Evolutionary conservation across 2,329 filamentous ascomycete species (phyloP), one percentile per base, ranked within the genome.

Genomic region (Fusarium torulosum): DNA sequence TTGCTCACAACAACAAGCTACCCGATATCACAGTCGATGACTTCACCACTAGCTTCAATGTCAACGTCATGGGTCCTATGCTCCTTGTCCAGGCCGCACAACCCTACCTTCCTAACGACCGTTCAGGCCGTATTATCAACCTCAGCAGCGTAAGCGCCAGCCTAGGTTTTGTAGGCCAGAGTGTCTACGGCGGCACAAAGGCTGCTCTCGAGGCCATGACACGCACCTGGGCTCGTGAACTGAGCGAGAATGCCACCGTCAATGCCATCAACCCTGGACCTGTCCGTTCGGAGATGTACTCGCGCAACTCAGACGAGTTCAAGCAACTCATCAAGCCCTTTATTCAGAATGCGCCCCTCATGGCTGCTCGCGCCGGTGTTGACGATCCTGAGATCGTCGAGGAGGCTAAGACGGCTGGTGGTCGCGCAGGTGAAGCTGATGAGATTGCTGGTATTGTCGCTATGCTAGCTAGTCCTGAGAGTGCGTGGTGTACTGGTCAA

Each of bases 1-100:
- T 88, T 7, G 82, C 86, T 47, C 76, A 85, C 57, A 94, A 94
- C 79, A 85, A 88, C 66, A 78, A 81, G 20, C 79, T 91, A 20
- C 82, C 85, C 42, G 85, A 90, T 11, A 84, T 92, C 66, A 87
- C 85, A 13, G 71, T 82, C 8, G 84, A 85, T 7, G 85, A 93
- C 72, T 96, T 94, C 79, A 83, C 88, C 46, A 79, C 82, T 70
- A 88, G 90, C 61, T 95, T 91, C 81, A 86, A 86, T 52, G 85
- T 94, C 79, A 96, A 96, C 74, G 92, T 96, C 8, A 85, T 91
- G 6, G 93, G 91, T 0, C 93, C 93, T 3, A 78, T 96, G 14
- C 83, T 96, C 1, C 83, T 96, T n/a, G 85, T 91, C 33, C 88
- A 95, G 78, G 91, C 91, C 5, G 87, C 86, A 0, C 77, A 88